phyloP scores from a whole-genome alignment of 2,329 filamentous ascomycete species.

The Cercospora zeina region DNA sequence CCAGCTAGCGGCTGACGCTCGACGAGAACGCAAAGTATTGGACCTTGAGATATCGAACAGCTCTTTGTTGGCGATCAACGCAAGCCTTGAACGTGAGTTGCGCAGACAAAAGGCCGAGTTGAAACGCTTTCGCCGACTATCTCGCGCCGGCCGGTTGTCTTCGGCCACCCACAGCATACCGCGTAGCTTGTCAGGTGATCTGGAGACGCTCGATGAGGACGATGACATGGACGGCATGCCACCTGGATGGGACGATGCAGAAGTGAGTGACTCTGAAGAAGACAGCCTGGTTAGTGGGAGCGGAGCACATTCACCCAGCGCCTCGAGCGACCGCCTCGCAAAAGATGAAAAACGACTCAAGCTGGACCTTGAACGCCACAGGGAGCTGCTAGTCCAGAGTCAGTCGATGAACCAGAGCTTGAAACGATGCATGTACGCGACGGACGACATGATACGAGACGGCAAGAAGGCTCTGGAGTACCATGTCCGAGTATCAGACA shows the following conservation, averaged over 20 bases:
- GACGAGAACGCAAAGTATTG: constrained; percentile 89
- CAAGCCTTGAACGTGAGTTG: constrained; percentile 85
- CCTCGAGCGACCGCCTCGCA: constrained; percentile 57
- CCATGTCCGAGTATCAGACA: constrained; percentile 72
- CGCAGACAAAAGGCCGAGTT: constrained; percentile 88
- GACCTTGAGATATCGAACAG: constrained; percentile 97
- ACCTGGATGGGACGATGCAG: constrained; percentile 28
- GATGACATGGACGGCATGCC: constrained; percentile 17
- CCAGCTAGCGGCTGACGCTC: constrained; percentile 81
- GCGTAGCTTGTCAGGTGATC: constrained; percentile 43
- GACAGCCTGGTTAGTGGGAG: constrained; percentile 37
- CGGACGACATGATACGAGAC: constrained; percentile 85
- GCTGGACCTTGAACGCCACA: constrained; percentile 83
- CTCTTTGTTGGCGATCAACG: constrained; percentile 90
- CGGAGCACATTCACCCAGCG: constrained; percentile 39
- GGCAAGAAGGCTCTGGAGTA: constrained; percentile 86
- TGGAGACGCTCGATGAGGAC: constrained; percentile 40
- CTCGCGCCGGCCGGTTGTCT: constrained; percentile 74
- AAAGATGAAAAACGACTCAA: constrained; percentile 81
- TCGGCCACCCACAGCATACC: constrained; percentile 43
- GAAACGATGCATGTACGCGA: constrained; percentile 83
- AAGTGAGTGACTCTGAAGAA: constrained; percentile 35
- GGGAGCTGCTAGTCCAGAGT: constrained; percentile 81
- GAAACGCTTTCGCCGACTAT: constrained; percentile 80
- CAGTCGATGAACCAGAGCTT: constrained; percentile 96